A percentile compares a stretch with the other conserved stretches of the same genome.
These are phyloP conservation scores for Globisporangium spiculum DNA, from an alignment of 352 stramenopile genomes.

Conservation along the genomic window DNA sequence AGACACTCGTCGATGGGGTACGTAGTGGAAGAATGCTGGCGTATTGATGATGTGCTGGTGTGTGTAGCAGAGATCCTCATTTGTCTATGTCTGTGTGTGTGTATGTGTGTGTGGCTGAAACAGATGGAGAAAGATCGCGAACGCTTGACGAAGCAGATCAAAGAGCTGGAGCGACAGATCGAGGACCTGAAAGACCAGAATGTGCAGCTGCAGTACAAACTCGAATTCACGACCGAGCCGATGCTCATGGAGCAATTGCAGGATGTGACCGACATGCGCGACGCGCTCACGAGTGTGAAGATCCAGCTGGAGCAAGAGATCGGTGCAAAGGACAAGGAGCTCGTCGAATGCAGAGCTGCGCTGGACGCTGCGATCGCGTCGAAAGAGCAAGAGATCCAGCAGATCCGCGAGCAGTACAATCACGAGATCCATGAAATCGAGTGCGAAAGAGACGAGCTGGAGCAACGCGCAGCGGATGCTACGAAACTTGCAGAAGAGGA, in stretches of 20 bases:
- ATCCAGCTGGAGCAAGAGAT: slow-evolving; percentile 66
- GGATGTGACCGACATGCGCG: slow-evolving; percentile 78
- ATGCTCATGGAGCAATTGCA: slow-evolving; percentile 82
- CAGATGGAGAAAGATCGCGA: slow-evolving; percentile 82
- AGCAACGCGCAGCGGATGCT: slow-evolving; percentile 34
- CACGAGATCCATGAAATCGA: slow-evolving; percentile 37
- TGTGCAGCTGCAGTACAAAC: slow-evolving; percentile 81
- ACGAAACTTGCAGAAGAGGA: slow-evolving; percentile 26
- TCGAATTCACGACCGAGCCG: slow-evolving; percentile 77
- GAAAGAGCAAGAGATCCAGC: slow-evolving; percentile 39
- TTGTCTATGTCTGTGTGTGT: too few species aligned
- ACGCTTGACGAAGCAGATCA: slow-evolving; percentile 35
- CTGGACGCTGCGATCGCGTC: slow-evolving; percentile 22
- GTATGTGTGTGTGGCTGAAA: neutral
- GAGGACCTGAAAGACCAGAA: slow-evolving; percentile 80
- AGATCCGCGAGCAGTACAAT: slow-evolving; percentile 34
- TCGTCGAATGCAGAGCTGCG: slow-evolving; percentile 33
- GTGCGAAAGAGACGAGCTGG: slow-evolving; percentile 29
- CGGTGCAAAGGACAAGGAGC: slow-evolving; percentile 56
- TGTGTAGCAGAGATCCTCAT: neutral
- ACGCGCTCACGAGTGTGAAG: slow-evolving; percentile 68
- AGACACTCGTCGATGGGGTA: slow-evolving; percentile 72
- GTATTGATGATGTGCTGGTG: neutral
- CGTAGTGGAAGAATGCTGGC: neutral
- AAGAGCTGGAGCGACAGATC: slow-evolving; percentile 48